Base-by-base conservation (phyloP, 129 eudicot genomes). In the Lactuca sativa region DNA sequence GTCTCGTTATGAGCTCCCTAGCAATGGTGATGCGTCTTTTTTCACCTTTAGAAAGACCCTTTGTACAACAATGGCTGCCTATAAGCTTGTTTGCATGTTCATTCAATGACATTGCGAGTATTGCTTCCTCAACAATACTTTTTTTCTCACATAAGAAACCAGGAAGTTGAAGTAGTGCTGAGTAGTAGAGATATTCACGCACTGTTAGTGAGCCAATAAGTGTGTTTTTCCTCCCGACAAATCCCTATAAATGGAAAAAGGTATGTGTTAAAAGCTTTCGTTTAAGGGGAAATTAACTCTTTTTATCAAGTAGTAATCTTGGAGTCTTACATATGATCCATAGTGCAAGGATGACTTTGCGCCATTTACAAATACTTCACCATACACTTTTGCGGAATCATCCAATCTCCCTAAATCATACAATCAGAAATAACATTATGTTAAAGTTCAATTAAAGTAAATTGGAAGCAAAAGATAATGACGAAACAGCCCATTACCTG, bases 161-260 rank as follows among this genome's bases (percentile, higher is more conserved):
- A 25, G 96, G 97, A 82, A 91, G 95, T 75, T 91, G 97, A 65
- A 91, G 97, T 66, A 88, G 67, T 60, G 96, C 97, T 16, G 96
- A 88, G 78, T 91, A 88, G 82, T 86, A 91, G 57, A 88, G 96
- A 75, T 79, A 91, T 61, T 89, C 96, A 32, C 87, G 84, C 70
- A 86, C 92, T 12, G 96, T 83, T 57, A 89, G 65, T 36, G 96
- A 89, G 53, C 87, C 92, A 44, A 89, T 86, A 69, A 89, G 89
- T 8, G 84, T 81, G 60, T 82, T 86, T 81, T 86, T 86, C 71
- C 89, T 83, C 70, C 79, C 89, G 31, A 85, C 89, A 79, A 54
- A 82, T 69, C 86, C 86, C 86, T 82, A 67, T 47, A 16, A 59
- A 58, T 17, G 44, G 53, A 9, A 59, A 70, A 66, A 60, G 10